These are phyloP conservation scores for Tagetes patula DNA, from an alignment of 129 eudicot genomes.

Conservation along the genomic window DNA sequence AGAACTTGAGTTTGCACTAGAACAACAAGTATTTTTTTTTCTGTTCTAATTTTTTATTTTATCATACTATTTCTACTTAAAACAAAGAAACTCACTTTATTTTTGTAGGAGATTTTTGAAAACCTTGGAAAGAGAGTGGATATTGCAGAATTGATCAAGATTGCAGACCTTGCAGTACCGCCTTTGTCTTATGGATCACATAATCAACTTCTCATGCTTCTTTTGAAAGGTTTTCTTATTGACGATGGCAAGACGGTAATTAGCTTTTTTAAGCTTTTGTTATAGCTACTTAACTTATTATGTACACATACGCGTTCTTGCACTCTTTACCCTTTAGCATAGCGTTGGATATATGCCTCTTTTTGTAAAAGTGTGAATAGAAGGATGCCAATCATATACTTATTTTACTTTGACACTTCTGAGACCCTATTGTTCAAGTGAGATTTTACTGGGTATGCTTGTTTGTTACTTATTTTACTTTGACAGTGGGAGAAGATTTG, in stretches of 20 bases:
- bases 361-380: too few relatives aligned
- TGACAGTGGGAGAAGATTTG: neutral
- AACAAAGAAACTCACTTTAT: neutral
- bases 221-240: constrained; percentile 2
- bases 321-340: too few relatives aligned
- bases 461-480: too few relatives aligned
- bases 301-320: too few relatives aligned
- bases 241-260: constrained; percentile 11
- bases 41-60: neutral
- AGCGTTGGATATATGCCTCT: too few relatives aligned
- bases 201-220: neutral
- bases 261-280: neutral
- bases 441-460: too few relatives aligned
- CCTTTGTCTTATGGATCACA: neutral
- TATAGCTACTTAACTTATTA: too few relatives aligned
- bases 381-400: too few relatives aligned
- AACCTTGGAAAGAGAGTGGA: neutral
- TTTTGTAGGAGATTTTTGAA: constrained; percentile 5
- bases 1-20: constrained; percentile 13
- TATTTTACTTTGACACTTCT: too few relatives aligned
- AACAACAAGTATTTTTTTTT: constrained; percentile 11
- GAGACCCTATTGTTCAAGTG: too few relatives aligned
- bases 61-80: too few relatives aligned
- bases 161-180: constrained; percentile 11
- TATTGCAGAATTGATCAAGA: neutral